A percentile compares a stretch with the other conserved stretches of the same genome.
Evolutionary conservation across 176 grass and related monocot genomes (phyloP).

Genomic region (Melocanna baccifera): DNA sequence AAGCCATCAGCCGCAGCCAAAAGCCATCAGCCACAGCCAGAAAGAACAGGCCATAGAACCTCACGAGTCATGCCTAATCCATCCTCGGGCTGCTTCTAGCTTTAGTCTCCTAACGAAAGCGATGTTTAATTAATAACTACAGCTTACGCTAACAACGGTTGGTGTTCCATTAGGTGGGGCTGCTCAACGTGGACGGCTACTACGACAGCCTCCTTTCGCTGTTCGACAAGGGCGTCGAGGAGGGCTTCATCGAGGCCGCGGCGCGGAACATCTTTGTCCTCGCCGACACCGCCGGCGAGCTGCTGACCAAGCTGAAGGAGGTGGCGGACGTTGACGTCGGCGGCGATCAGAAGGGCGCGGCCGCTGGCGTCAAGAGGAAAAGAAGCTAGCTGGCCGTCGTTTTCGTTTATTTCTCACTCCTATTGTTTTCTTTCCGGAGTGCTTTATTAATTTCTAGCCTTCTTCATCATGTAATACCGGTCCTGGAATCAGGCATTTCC

Average conservation of each 20-base stretch:
- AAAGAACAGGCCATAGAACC: too few species aligned
- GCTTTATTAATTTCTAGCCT: not conserved
- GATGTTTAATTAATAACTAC: not conserved
- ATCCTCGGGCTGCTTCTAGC: not conserved
- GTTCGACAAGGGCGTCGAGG: slow-evolving; percentile 87
- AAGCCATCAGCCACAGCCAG: too few species aligned
- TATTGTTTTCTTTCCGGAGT: not conserved
- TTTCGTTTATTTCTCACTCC: not conserved
- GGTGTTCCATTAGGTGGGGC: slow-evolving; percentile 55
- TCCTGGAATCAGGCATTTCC: not conserved
- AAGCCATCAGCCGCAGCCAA: too few species aligned
- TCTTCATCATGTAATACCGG: not conserved
- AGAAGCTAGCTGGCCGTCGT: slow-evolving; percentile 11
- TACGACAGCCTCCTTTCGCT: slow-evolving; percentile 77
- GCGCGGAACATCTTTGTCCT: slow-evolving; percentile 71
- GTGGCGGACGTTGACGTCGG: not conserved
- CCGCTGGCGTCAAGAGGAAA: slow-evolving; percentile 37
- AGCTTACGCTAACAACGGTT: not conserved
- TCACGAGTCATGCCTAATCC: not conserved
- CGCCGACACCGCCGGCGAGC: slow-evolving; percentile 57
- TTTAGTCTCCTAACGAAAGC: not conserved
- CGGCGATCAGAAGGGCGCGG: not conserved
- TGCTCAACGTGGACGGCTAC: slow-evolving; percentile 95
- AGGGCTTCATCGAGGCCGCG: slow-evolving; percentile 78
- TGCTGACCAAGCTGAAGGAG: slow-evolving; percentile 38